Percentiles rank a stretch among this genome's conserved stretches.
phyloP scores from a whole-genome alignment of 306 rosid genomes.

The Fragaria iinumae region DNA sequence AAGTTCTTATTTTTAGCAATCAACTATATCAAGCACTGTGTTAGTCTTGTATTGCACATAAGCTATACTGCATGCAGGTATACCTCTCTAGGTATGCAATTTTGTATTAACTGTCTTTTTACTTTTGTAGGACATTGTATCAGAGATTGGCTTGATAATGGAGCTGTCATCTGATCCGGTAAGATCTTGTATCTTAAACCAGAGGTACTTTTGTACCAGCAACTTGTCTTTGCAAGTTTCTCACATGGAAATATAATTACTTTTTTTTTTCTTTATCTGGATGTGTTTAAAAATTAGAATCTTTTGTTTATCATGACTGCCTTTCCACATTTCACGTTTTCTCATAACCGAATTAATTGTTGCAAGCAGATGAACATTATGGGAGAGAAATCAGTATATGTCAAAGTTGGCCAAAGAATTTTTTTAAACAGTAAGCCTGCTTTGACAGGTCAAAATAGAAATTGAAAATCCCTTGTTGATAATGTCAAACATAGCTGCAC shows the following conservation, averaged over 20 bases:
- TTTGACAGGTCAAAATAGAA: no score
- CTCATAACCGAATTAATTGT: no score
- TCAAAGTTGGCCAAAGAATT: no score
- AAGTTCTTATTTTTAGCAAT: not conserved
- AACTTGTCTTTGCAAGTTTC: not conserved
- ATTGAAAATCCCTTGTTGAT: not conserved
- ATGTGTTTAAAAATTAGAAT: no score
- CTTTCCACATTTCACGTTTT: no score
- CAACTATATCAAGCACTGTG: conserved; percentile 1
- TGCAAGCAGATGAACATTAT: no score
- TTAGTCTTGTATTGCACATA: not conserved
- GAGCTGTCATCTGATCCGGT: conserved; percentile 77
- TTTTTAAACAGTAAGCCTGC: no score
- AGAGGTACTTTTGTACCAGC: not conserved
- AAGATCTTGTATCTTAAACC: conserved; percentile 15
- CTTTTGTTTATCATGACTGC: no score
- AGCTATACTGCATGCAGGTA: not conserved
- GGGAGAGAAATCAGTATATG: no score
- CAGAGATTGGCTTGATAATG: conserved; percentile 70
- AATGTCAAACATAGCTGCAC: not conserved
- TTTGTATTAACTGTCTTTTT: conserved; percentile 19
- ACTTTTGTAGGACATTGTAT: conserved; percentile 70
- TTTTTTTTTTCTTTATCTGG: not conserved
- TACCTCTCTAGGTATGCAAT: not conserved
- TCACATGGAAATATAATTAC: not conserved